Evolutionary conservation across 208 protist species (phyloP).

Genomic region (Acanthamoeba triangularis): DNA sequence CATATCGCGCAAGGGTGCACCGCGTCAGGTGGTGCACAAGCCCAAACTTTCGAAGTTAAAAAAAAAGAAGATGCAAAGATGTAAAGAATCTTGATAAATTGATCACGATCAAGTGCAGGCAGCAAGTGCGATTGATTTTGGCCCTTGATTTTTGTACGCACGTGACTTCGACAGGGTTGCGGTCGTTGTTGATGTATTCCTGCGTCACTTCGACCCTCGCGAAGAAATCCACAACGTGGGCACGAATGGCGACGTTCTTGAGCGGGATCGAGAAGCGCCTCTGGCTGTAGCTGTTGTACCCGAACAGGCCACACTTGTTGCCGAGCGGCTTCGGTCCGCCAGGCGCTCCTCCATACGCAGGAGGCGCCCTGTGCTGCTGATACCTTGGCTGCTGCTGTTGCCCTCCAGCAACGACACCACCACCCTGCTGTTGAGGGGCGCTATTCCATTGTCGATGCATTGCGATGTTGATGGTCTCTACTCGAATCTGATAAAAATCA

Average conservation of each 20-base stretch:
- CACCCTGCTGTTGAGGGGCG: not conserved
- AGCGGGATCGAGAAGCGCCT: conserved; percentile 25
- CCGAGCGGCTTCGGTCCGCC: not conserved
- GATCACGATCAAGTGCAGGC: not conserved
- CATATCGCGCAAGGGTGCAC: not conserved
- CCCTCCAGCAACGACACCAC: not conserved
- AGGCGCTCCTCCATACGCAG: not conserved
- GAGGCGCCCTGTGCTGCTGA: not conserved
- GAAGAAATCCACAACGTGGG: conserved; percentile 42
- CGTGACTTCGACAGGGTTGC: conserved; percentile 25
- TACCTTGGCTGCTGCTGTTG: not conserved
- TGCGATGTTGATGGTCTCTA: not conserved
- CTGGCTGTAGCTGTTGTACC: conserved; percentile 41
- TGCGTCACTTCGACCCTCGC: not conserved
- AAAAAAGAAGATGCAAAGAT: not conserved
- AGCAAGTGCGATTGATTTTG: not conserved
- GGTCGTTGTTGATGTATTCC: conserved; percentile 10
- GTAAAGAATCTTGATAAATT: not conserved
- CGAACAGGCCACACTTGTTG: conserved; percentile 44
- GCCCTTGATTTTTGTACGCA: not conserved
- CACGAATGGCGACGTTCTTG: conserved; percentile 37
- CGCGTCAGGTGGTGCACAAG: not conserved
- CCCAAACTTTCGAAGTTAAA: not conserved
- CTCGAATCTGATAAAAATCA: not conserved
- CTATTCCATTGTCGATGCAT: not conserved